A percentile compares a stretch with the other conserved stretches of the same genome.
Evolutionary conservation across 1,139 yeast species (phyloP).

Genomic region (Yamadazyma aaseri): DNA sequence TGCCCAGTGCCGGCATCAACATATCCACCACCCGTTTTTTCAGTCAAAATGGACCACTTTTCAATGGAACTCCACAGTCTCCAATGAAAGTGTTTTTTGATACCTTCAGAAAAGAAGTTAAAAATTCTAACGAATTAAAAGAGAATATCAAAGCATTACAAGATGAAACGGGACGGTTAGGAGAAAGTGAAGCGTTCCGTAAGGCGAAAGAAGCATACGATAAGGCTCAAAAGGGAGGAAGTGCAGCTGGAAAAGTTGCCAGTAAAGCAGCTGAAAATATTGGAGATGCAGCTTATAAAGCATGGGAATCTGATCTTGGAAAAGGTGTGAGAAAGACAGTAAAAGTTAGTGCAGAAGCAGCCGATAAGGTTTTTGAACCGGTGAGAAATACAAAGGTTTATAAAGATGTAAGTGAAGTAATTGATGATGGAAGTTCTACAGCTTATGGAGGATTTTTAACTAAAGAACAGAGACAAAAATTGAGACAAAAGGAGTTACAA

Average conservation of each 20-base stretch:
- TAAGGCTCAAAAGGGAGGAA: constrained; percentile 74
- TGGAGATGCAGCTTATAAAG: constrained; percentile 84
- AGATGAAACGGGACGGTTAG: constrained; percentile 93
- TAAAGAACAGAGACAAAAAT: constrained; percentile 75
- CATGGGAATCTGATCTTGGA: constrained; percentile 97
- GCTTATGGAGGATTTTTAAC: constrained; percentile 92
- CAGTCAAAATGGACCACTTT: constrained; percentile 1
- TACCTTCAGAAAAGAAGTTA: constrained; percentile 88
- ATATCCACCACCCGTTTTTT: constrained; percentile 1
- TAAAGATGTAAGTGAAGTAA: constrained; percentile 83
- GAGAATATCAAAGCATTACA: constrained; percentile 92
- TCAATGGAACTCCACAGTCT: constrained; percentile 46
- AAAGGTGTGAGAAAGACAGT: constrained; percentile 84
- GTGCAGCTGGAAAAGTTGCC: constrained; percentile 82
- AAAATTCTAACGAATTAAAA: constrained; percentile 85
- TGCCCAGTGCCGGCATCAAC: not conserved
- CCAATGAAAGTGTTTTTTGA: constrained; percentile 93
- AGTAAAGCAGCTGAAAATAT: constrained; percentile 92
- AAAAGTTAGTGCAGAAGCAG: constrained; percentile 72
- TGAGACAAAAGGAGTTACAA: constrained; percentile 67
- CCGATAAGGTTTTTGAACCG: constrained; percentile 90
- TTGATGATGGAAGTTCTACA: constrained; percentile 87
- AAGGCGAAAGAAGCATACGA: constrained; percentile 92
- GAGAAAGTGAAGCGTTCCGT: constrained; percentile 92
- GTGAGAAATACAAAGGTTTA: constrained; percentile 88